Conservation (phyloP, 176 grass and related monocot genomes). For the Tillandsia leiboldiana region DNA sequence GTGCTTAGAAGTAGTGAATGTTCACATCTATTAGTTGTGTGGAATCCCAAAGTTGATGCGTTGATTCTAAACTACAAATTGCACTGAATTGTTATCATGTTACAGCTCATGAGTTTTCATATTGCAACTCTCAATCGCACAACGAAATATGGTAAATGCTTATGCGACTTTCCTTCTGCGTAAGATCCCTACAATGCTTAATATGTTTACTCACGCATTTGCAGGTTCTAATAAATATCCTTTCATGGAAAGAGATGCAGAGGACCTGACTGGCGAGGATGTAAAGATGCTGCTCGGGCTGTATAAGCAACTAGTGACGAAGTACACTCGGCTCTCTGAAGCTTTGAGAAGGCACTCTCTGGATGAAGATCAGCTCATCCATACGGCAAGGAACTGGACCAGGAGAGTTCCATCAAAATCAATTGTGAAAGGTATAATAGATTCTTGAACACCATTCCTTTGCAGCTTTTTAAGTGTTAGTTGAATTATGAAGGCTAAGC, state of each 20-base stretch:
- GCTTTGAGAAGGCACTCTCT: slow-evolving; percentile 50
- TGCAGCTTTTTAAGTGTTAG: not conserved
- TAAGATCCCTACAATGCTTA: not conserved
- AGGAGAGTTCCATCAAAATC: slow-evolving; percentile 12
- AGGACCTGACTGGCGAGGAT: slow-evolving; percentile 39
- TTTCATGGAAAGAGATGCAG: slow-evolving; percentile 56
- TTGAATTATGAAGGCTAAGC: too few species aligned
- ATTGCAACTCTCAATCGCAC: too few species aligned
- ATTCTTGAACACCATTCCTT: not conserved
- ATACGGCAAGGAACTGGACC: not conserved
- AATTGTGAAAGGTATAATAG: not conserved
- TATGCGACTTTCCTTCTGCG: not conserved
- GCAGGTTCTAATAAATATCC: slow-evolving; percentile 43
- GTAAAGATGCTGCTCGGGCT: slow-evolving; percentile 51
- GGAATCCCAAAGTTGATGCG: too few species aligned
- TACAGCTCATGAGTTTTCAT: too few species aligned
- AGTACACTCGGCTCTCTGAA: slow-evolving; percentile 45
- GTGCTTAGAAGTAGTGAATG: too few species aligned
- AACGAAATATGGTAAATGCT: not conserved
- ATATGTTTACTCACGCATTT: not conserved
- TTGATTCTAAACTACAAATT: too few species aligned
- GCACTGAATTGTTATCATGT: too few species aligned
- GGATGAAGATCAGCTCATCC: slow-evolving; percentile 48
- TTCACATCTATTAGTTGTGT: too few species aligned
- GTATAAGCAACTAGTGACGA: slow-evolving; percentile 62